Conservation (phyloP, 83 land plant genomes). For the Thuja plicata region DNA sequence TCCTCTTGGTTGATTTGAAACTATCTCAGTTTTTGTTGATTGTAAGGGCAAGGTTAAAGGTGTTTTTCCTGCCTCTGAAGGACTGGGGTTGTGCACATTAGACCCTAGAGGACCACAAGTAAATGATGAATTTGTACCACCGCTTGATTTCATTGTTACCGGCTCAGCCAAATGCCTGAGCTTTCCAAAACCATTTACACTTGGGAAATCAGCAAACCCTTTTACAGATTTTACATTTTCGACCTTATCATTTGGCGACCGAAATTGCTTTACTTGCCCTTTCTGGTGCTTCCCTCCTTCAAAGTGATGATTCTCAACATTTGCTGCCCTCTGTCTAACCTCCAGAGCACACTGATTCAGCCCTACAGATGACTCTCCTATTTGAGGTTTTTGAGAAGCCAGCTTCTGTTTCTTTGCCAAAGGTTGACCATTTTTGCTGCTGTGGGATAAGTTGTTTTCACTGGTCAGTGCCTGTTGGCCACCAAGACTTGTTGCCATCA, state of each 20-base stretch:
- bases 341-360: not conserved
- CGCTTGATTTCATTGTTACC: not conserved
- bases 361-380: not conserved
- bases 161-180: not conserved
- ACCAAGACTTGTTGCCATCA: not conserved
- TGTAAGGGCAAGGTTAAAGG: not conserved
- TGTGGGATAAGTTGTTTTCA: not conserved
- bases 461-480: not conserved
- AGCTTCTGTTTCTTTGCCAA: slow-evolving; percentile 10
- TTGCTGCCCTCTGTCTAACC: not conserved
- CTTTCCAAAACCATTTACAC: not conserved
- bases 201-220: not conserved
- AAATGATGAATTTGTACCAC: not conserved
- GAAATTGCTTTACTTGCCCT: not conserved
- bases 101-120: not conserved
- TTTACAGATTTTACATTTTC: not conserved
- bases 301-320: not conserved
- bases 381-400: not conserved
- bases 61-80: not conserved
- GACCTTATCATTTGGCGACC: not conserved
- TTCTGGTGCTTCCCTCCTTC: not conserved
- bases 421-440: not conserved
- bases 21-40: not conserved
- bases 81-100: not conserved
- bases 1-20: slow-evolving; percentile 1